Conservation (phyloP, 805 yeast species). For the Metschnikowia koreensis region DNA sequence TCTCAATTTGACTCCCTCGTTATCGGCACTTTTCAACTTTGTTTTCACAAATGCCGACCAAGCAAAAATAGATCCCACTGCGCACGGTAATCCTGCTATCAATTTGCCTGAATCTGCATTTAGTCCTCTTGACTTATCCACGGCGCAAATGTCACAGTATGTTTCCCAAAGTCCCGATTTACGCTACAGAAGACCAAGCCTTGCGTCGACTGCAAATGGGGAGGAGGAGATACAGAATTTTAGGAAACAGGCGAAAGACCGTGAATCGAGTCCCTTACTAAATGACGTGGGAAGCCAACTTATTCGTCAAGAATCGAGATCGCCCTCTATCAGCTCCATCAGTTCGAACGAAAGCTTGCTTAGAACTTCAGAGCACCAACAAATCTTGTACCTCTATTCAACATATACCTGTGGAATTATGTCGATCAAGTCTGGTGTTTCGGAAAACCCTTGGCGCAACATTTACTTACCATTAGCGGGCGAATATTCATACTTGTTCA, state of each 20-base stretch:
- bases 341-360: constrained; percentile 15
- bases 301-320: constrained; percentile 9
- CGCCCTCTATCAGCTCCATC: constrained; percentile 11
- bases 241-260: background rate
- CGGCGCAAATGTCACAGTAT: background rate
- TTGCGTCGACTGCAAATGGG: background rate
- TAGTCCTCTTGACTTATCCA: constrained; percentile 24
- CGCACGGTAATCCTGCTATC: constrained; percentile 12
- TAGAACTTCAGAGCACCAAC: constrained; percentile 34
- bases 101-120: constrained; percentile 17
- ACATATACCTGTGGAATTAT: constrained; percentile 45
- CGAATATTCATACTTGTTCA: constrained; percentile 55
- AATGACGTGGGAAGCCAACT: constrained; percentile 11
- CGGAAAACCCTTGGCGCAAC: constrained; percentile 68
- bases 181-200: background rate
- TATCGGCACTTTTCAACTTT: constrained; percentile 37
- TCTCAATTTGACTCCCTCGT: constrained; percentile 34
- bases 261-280: constrained; percentile 3
- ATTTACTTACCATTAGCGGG: constrained; percentile 55
- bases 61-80: constrained; percentile 4
- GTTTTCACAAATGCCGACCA: constrained; percentile 30
- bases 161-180: background rate
- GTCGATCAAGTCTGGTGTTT: constrained; percentile 62
- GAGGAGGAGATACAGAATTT: background rate
- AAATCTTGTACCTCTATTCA: constrained; percentile 34